phyloP scores from a whole-genome alignment of 2,329 filamentous ascomycete genomes.

The Paecilomyces sp. region DNA sequence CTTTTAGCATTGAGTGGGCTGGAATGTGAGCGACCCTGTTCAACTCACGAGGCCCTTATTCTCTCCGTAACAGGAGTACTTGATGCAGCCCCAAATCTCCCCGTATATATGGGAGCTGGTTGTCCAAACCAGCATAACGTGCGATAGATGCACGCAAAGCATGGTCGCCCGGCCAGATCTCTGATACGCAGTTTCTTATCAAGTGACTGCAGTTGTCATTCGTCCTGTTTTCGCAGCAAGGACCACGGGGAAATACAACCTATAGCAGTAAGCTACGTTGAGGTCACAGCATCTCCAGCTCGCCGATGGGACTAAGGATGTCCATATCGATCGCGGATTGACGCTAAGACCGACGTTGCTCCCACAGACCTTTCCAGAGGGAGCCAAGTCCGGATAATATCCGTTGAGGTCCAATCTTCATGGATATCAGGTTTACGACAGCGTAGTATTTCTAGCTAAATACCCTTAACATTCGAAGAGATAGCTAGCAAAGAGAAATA shows the following conservation, averaged over 20 bases:
- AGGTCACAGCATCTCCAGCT: background rate
- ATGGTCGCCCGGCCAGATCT: background rate
- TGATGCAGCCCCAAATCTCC: background rate
- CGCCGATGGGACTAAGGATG: background rate
- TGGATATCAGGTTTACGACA: background rate
- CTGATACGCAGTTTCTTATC: background rate
- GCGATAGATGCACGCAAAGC: background rate
- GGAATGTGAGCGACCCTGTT: constrained; percentile 59
- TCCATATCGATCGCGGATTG: background rate
- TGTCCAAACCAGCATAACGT: background rate
- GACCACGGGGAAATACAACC: background rate
- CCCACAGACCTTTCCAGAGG: background rate
- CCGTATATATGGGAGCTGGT: background rate
- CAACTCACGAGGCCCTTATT: background rate
- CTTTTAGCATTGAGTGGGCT: constrained; percentile 89
- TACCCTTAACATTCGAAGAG: background rate
- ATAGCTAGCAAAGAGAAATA: background rate
- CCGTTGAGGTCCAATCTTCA: background rate
- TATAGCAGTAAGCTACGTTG: background rate
- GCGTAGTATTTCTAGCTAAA: background rate
- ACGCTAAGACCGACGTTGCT: background rate
- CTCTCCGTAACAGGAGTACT: background rate
- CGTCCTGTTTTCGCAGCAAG: background rate
- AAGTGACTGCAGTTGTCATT: background rate
- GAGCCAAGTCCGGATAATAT: background rate